Percentiles rank a stretch among this genome's conserved stretches.
Conservation (phyloP, 345 rosid genomes). For the Camelina sativa region DNA sequence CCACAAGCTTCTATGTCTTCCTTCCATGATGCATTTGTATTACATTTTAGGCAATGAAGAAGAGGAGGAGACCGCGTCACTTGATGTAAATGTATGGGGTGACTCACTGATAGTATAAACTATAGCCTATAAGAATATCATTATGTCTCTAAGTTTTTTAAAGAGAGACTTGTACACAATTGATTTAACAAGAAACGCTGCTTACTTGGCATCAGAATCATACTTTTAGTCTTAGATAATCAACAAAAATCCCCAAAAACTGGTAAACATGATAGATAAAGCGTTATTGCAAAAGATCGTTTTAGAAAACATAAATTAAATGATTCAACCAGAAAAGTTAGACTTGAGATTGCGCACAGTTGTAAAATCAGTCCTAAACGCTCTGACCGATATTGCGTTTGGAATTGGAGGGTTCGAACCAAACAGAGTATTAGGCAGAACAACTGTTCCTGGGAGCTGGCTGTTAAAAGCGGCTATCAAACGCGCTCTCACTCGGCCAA, state of each 20-base stretch:
- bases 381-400: constrained; percentile 54
- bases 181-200: neutral
- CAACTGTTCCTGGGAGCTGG: constrained; percentile 59
- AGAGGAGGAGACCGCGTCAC: neutral
- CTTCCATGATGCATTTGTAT: neutral
- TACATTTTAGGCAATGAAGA: constrained; percentile 1
- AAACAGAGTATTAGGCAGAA: constrained; percentile 50
- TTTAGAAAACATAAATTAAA: neutral
- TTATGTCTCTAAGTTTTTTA: neutral
- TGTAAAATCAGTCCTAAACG: constrained; percentile 55
- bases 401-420: constrained; percentile 66
- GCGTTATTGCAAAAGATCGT: neutral
- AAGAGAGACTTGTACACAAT: constrained; percentile 6
- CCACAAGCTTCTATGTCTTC: neutral
- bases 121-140: neutral
- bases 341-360: constrained; percentile 55
- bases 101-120: neutral
- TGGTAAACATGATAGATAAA: neutral
- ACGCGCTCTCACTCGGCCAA: constrained; percentile 64
- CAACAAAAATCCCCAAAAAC: neutral
- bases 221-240: neutral
- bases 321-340: constrained; percentile 46
- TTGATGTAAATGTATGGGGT: neutral
- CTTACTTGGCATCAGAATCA: neutral
- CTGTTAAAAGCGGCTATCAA: constrained; percentile 76